Percentiles rank a stretch among this genome's conserved stretches.
phyloP scores from a whole-genome alignment of 768 basidiomycete genomes.

The Lactarius trivialis region DNA sequence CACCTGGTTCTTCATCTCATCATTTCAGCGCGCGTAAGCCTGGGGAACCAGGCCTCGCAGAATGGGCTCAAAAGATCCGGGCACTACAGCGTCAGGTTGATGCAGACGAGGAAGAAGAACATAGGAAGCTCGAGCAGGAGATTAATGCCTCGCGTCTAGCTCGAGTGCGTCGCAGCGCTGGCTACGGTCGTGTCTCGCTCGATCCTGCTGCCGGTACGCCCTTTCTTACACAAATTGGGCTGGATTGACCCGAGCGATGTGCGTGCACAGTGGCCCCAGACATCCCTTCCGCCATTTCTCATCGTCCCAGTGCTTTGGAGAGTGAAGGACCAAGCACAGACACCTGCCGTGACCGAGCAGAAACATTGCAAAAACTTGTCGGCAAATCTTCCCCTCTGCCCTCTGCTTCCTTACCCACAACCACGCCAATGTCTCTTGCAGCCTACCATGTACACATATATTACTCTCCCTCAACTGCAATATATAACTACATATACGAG shows the following conservation, averaged over 20 bases:
- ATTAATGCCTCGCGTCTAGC: conserved; percentile 46
- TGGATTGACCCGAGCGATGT: conserved; percentile 10
- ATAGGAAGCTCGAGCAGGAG: conserved; percentile 54
- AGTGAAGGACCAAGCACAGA: neutral
- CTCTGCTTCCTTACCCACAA: conserved; percentile 9
- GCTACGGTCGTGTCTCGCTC: conserved; percentile 33
- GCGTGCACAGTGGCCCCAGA: neutral
- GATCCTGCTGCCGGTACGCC: conserved; percentile 30
- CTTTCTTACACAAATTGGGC: neutral
- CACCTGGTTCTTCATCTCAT: conserved; percentile 14
- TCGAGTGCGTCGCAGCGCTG: conserved; percentile 38
- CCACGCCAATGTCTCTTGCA: conserved; percentile 63
- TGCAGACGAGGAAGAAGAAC: conserved; percentile 72
- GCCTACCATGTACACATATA: too few species aligned
- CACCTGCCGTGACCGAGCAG: conserved; percentile 1
- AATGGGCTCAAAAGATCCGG: conserved; percentile 78
- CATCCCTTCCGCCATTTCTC: neutral
- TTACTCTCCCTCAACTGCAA: too few species aligned
- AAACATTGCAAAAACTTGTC: conserved; percentile 14
- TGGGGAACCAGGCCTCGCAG: conserved; percentile 57
- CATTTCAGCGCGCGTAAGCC: conserved; percentile 33
- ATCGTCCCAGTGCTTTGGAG: neutral
- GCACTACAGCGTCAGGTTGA: conserved; percentile 77
- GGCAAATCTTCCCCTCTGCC: neutral
- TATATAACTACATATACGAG: too few species aligned